phyloP scores from a whole-genome alignment of 225 moss, liverwort and hornwort genomes.

The Physcomitrellopsis africana region DNA sequence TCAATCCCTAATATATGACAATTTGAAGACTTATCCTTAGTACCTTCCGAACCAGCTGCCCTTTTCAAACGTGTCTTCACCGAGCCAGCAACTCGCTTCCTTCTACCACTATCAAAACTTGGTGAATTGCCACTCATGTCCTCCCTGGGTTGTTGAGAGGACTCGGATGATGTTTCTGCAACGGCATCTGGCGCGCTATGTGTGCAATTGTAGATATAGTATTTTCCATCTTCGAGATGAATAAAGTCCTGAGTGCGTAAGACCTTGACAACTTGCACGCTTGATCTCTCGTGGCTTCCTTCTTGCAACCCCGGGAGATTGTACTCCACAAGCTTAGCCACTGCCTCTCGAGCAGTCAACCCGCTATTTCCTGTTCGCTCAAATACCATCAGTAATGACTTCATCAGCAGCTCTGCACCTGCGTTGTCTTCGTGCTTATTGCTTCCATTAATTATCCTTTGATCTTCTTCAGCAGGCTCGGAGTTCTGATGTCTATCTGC shows the following conservation, averaged over 20 bases:
- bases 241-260: slow-evolving; percentile 80
- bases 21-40: slow-evolving; percentile 11
- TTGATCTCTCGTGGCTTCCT: slow-evolving; percentile 58
- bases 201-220: slow-evolving; percentile 65
- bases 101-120: slow-evolving; percentile 18
- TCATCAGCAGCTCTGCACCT: slow-evolving; percentile 37
- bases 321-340: slow-evolving; percentile 72
- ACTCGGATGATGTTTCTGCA: slow-evolving; percentile 44
- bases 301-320: slow-evolving; percentile 81
- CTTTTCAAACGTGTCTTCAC: slow-evolving; percentile 3
- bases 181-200: slow-evolving; percentile 54
- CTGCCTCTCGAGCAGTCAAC: slow-evolving; percentile 79
- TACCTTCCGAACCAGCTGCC: slow-evolving; percentile 8
- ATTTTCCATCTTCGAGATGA: slow-evolving; percentile 79
- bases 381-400: slow-evolving; percentile 52
- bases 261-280: slow-evolving; percentile 81
- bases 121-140: slow-evolving; percentile 31
- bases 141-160: slow-evolving; percentile 21
- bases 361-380: slow-evolving; percentile 62
- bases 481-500: background rate
- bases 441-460: background rate
- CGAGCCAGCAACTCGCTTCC: slow-evolving; percentile 28
- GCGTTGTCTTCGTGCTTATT: slow-evolving; percentile 20
- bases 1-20: slow-evolving; percentile 8
- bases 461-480: slow-evolving; percentile 17